phyloP scores from a whole-genome alignment of 495 filamentous ascomycete species.

The Hypoxylon fuscum region DNA sequence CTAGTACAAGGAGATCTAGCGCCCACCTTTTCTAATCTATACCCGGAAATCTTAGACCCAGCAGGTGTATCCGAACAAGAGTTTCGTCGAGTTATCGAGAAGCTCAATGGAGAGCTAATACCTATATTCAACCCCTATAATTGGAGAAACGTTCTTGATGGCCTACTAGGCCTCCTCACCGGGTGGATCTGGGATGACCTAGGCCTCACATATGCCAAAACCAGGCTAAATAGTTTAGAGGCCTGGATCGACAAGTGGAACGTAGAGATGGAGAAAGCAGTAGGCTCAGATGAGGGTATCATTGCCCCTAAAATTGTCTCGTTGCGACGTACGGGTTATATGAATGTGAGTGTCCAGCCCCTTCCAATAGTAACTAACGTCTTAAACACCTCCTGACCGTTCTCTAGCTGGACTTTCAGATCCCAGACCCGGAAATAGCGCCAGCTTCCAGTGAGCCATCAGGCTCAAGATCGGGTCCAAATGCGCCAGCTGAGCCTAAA shows the following conservation, averaged over 20 bases:
- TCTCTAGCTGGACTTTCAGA: conserved; percentile 77
- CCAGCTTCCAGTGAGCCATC: conserved; percentile 40
- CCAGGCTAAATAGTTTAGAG: conserved; percentile 72
- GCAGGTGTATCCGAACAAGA: conserved; percentile 78
- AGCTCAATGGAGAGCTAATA: conserved; percentile 76
- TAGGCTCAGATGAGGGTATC: conserved; percentile 59
- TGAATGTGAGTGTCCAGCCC: conserved; percentile 72
- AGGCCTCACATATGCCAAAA: conserved; percentile 75
- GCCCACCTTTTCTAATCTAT: conserved; percentile 90
- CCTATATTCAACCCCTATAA: conserved; percentile 77
- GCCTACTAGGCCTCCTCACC: conserved; percentile 77
- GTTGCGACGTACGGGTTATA: conserved; percentile 83
- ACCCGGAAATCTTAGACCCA: conserved; percentile 93
- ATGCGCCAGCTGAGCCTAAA: conserved; percentile 18
- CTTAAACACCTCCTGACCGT: conserved; percentile 23
- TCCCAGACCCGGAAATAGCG: conserved; percentile 78
- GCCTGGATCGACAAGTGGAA: conserved; percentile 86
- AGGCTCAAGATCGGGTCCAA: conserved; percentile 41
- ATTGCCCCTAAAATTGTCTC: conserved; percentile 75
- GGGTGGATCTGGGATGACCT: conserved; percentile 95
- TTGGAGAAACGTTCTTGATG: conserved; percentile 77
- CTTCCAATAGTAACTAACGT: not conserved
- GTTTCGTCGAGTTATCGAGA: conserved; percentile 80
- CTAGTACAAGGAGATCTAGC: conserved; percentile 89
- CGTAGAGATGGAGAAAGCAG: conserved; percentile 63